Base-by-base conservation (phyloP, 805 yeast species). In the Ogataea corticis region DNA sequence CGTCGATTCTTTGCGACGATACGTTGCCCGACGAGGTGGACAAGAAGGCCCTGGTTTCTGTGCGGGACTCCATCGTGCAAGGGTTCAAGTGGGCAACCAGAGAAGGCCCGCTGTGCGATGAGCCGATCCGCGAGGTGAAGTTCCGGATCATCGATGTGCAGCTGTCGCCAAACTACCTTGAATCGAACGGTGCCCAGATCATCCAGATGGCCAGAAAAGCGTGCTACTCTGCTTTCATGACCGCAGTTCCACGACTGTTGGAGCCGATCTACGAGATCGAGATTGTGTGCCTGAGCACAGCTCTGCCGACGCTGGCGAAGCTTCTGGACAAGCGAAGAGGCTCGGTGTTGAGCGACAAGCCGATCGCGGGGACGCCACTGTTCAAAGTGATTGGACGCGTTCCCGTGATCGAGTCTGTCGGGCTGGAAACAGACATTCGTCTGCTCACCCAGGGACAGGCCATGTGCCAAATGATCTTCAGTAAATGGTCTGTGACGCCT, bases 71-170 rank as follows among this genome's bases (percentile, higher is more conserved):
- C 2, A 75, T 91, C 1, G 66, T 70, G 2, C 84, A 83, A 53
- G 99, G 98, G 0, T 94, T 92, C 66, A 75, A 77, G 55, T 87
- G 96, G 94, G 84, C 85, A 2, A 72, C 79, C 0, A 72, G 80
- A 45, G 96, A 87, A 56, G 99, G 99, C 0, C 99, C 99, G 0
- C 69, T 94, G n/a, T 82, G 95, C 50, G 96, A 86, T 49, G 97
- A 89, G 59, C 83, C 87, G 0, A 72, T 94, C 6, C 68, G 87
- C 42, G 77, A 82, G 43, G 79, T 83, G 5, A 81, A 78, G 51
- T 89, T 94, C 64, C 79, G 80, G 44, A 73, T 94, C 33, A 71
- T 88, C 38, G 87, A 83, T 45, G 77, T 80, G 0, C 67, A 69
- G 0, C 57, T 86, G 3, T 73, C 84, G 5, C 65, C 71, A 0